A percentile compares a stretch with the other conserved stretches of the same genome.
Conservation (phyloP, 2,329 filamentous ascomycete species). For the Trichoderma sp. region DNA sequence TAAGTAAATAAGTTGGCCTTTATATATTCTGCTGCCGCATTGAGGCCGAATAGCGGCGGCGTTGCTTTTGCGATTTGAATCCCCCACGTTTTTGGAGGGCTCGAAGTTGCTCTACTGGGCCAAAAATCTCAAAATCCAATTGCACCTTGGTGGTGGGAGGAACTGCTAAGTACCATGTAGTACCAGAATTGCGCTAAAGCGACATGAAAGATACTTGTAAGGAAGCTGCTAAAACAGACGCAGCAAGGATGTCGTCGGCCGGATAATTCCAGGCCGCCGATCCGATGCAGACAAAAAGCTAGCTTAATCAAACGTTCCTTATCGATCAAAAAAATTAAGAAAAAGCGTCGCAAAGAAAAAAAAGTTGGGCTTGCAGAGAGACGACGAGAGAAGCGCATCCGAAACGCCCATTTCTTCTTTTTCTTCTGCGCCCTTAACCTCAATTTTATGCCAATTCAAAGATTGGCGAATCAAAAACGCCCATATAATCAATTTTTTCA, state of each 20-base stretch:
- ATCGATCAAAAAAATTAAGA: slow-evolving; percentile 38
- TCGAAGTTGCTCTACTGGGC: slow-evolving; percentile 29
- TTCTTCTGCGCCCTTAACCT: slow-evolving; percentile 7
- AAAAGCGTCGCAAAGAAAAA: background rate
- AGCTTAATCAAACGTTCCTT: slow-evolving; percentile 31
- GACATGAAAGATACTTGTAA: background rate
- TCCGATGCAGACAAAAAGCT: slow-evolving; percentile 33
- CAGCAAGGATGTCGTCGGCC: background rate
- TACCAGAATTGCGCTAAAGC: background rate
- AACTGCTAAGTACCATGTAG: background rate
- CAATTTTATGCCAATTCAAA: background rate
- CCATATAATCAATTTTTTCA: background rate
- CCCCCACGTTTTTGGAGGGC: slow-evolving; percentile 33
- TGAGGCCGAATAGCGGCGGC: slow-evolving; percentile 38
- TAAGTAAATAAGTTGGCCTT: background rate
- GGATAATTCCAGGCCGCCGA: slow-evolving; percentile 39
- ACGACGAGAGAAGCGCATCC: background rate
- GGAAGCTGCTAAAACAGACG: background rate
- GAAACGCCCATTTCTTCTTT: background rate
- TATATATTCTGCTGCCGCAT: slow-evolving; percentile 34
- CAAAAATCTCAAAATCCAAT: slow-evolving; percentile 26
- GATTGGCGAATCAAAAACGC: background rate
- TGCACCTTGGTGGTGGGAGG: slow-evolving; percentile 9
- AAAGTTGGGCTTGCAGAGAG: background rate
- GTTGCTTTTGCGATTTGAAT: slow-evolving; percentile 30